Evolutionary conservation across 2,329 filamentous ascomycete species (phyloP).

Genomic region (Diplodia corticola): DNA sequence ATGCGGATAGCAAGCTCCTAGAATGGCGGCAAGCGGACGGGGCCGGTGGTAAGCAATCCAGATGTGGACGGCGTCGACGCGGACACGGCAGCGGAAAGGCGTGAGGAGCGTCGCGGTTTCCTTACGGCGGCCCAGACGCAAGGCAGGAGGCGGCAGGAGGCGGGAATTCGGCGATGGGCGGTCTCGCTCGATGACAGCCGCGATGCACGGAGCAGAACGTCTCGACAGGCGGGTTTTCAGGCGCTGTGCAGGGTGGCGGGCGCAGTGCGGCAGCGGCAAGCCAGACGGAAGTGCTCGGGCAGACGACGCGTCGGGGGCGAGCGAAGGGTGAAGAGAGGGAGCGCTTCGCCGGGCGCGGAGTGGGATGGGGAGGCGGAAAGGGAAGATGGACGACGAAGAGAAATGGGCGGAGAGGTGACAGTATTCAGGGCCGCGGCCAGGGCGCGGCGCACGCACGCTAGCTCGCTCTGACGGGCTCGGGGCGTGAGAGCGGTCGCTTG

Average conservation of each 20-base stretch:
- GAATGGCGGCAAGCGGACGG: neutral
- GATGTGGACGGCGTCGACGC: neutral
- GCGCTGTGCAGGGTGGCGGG: conserved; percentile 6
- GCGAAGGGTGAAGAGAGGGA: conserved; percentile 12
- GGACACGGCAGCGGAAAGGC: neutral
- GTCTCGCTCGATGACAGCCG: neutral
- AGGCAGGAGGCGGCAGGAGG: neutral
- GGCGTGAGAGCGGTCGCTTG: conserved; percentile 1
- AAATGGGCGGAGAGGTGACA: conserved; percentile 2
- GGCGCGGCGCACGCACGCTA: neutral
- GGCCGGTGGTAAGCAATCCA: neutral
- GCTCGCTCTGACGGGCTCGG: neutral
- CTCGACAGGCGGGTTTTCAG: neutral
- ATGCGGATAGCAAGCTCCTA: conserved; percentile 13
- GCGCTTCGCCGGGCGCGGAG: conserved; percentile 19
- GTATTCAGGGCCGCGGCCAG: neutral
- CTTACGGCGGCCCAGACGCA: conserved; percentile 5
- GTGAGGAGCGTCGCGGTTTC: neutral
- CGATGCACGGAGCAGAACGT: conserved; percentile 8
- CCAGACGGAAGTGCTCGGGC: conserved; percentile 7
- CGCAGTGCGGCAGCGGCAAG: conserved; percentile 8
- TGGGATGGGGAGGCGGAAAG: conserved; percentile 19
- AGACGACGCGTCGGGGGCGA: conserved; percentile 15
- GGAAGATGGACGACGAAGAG: conserved; percentile 6
- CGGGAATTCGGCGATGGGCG: conserved; percentile 4